Percentiles rank a stretch among this genome's conserved stretches.
Conservation (phyloP, 352 stramenopile genomes). For the Pythium volutum region DNA sequence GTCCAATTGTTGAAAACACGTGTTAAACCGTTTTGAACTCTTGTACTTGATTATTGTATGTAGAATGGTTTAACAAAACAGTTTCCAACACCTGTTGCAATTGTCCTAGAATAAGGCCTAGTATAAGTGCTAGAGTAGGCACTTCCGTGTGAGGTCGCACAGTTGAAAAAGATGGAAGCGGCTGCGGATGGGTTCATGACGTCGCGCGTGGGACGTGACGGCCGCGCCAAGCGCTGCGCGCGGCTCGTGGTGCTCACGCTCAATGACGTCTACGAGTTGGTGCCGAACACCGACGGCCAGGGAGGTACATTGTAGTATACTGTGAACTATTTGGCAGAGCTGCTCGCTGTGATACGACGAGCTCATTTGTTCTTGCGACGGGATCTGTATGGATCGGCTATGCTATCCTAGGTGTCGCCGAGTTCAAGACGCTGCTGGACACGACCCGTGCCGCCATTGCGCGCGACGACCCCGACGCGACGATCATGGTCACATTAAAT, state of each 20-base stretch:
- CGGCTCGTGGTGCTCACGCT: constrained; percentile 58
- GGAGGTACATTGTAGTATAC: too few species aligned
- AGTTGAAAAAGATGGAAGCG: neutral
- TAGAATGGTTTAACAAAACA: neutral
- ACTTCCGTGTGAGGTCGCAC: neutral
- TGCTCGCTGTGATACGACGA: neutral
- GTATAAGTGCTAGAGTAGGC: neutral
- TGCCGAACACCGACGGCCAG: constrained; percentile 36
- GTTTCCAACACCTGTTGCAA: constrained; percentile 1
- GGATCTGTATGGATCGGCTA: too few species aligned
- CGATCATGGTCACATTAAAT: constrained; percentile 62
- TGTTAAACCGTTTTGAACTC: constrained; percentile 13
- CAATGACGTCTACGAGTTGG: constrained; percentile 74
- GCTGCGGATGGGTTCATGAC: constrained; percentile 5
- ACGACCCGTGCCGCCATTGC: constrained; percentile 21
- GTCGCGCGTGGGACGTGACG: neutral
- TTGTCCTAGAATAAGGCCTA: neutral
- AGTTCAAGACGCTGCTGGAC: constrained; percentile 55
- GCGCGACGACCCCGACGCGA: constrained; percentile 20
- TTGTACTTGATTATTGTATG: neutral
- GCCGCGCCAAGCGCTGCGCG: constrained; percentile 1
- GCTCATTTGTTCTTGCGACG: neutral
- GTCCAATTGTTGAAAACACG: neutral
- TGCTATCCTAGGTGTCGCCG: constrained; percentile 36
- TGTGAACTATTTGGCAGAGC: neutral